These are phyloP conservation scores for Boletus huronensis DNA, from an alignment of 768 basidiomycete species.

Conservation along the genomic window DNA sequence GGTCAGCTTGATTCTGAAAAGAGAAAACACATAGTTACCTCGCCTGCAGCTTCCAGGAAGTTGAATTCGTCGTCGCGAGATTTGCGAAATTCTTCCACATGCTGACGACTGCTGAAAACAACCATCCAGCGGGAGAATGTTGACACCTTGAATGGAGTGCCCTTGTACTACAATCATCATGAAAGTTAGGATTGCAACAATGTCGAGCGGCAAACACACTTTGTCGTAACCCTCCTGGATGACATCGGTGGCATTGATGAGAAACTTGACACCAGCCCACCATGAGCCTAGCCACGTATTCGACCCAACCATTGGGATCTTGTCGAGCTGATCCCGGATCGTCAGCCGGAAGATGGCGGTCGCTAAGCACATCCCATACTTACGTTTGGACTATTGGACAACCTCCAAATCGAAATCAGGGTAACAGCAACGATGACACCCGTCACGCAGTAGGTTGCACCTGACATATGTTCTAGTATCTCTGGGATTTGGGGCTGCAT, in stretches of 20 bases:
- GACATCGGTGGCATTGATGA: slow-evolving; percentile 18
- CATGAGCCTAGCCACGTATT: slow-evolving; percentile 29
- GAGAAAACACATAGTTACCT: background rate
- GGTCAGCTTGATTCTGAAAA: background rate
- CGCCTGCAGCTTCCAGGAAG: slow-evolving; percentile 24
- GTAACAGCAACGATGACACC: background rate
- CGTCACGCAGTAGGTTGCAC: background rate
- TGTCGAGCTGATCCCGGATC: slow-evolving; percentile 17
- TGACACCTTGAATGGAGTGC: slow-evolving; percentile 31
- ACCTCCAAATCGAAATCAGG: background rate
- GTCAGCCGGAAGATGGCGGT: background rate
- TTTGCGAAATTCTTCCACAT: slow-evolving; percentile 41
- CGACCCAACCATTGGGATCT: slow-evolving; percentile 32
- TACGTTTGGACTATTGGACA: slow-evolving; percentile 3
- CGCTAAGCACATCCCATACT: background rate
- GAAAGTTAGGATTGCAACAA: background rate
- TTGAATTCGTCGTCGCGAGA: slow-evolving; percentile 41
- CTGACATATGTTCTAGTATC: background rate
- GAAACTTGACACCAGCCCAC: slow-evolving; percentile 17
- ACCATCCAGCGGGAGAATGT: slow-evolving; percentile 37
- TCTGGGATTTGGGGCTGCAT: background rate
- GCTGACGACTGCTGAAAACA: slow-evolving; percentile 29
- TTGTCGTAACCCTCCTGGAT: slow-evolving; percentile 34
- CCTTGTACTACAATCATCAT: slow-evolving; percentile 24
- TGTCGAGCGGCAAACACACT: slow-evolving; percentile 7